A percentile compares a stretch with the other conserved stretches of the same genome.
These are phyloP conservation scores for Tillandsia fasciculata DNA, from an alignment of 176 grass and related monocot genomes.

Conservation along the genomic window DNA sequence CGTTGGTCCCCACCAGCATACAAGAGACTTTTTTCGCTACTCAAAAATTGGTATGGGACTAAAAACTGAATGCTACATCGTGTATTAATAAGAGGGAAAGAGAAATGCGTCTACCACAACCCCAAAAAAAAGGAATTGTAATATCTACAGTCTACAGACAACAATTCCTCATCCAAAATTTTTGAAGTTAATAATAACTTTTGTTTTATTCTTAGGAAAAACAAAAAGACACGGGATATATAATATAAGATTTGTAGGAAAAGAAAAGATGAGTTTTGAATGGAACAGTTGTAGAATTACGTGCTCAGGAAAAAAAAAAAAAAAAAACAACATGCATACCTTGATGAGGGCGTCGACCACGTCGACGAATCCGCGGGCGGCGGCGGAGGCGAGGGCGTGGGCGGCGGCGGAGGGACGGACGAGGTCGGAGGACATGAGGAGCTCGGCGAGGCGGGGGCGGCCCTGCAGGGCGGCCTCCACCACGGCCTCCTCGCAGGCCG, in stretches of 20 bases:
- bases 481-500: constrained; percentile 89
- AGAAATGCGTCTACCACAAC: too few species aligned
- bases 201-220: too few species aligned
- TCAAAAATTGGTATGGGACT: constrained; percentile 30
- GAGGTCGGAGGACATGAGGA: constrained; percentile 79
- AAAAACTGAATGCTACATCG: constrained; percentile 1
- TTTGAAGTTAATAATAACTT: too few species aligned
- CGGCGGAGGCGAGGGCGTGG: constrained; percentile 70
- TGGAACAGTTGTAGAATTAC: too few species aligned
- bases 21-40: background rate
- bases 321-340: constrained; percentile 17
- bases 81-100: too few species aligned
- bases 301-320: too few species aligned
- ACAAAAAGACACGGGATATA: too few species aligned
- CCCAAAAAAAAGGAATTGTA: too few species aligned
- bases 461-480: constrained; percentile 77
- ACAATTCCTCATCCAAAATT: too few species aligned
- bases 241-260: too few species aligned
- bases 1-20: background rate
- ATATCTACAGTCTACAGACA: too few species aligned
- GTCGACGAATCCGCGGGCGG: constrained; percentile 63
- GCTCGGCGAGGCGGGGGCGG: constrained; percentile 44
- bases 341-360: constrained; percentile 71
- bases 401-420: constrained; percentile 56
- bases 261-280: too few species aligned